Conservation (phyloP, 768 basidiomycete species). For the Coprinopsis marcescibilis region DNA sequence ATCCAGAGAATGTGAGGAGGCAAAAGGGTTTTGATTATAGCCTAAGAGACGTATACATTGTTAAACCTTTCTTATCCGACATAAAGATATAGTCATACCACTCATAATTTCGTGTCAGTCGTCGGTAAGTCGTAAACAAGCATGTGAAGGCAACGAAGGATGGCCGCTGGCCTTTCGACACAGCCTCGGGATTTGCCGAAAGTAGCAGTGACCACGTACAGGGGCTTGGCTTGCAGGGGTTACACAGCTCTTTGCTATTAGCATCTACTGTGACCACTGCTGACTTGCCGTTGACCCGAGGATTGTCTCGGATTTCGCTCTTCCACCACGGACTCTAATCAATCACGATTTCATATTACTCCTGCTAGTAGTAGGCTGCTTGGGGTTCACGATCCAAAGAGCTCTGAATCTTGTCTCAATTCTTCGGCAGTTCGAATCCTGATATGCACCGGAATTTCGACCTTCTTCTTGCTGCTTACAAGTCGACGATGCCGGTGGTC, state of each 20-base stretch:
- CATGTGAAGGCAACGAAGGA: neutral
- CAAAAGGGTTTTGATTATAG: slow-evolving; percentile 71
- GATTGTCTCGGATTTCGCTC: neutral
- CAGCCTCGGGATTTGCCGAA: neutral
- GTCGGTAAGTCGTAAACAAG: slow-evolving; percentile 6
- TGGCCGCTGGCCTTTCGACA: neutral
- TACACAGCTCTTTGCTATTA: neutral
- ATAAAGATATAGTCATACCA: slow-evolving; percentile 15
- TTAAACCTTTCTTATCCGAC: slow-evolving; percentile 2
- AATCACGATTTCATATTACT: neutral
- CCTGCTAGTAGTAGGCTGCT: neutral
- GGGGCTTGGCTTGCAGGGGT: neutral
- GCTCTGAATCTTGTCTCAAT: too few relatives aligned
- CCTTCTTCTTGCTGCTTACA: too few relatives aligned
- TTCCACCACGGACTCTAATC: neutral
- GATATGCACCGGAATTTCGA: too few relatives aligned
- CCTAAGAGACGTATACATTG: slow-evolving; percentile 17
- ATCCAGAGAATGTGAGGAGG: slow-evolving; percentile 79
- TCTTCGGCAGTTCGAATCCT: too few relatives aligned
- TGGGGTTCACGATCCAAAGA: neutral
- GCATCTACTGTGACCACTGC: neutral
- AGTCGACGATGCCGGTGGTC: too few relatives aligned
- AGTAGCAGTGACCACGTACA: too few relatives aligned
- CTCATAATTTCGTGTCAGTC: slow-evolving; percentile 29
- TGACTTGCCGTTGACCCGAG: neutral